Evolutionary conservation across 2,329 filamentous ascomycete genomes (phyloP).

Genomic region (Neocucurbitaria cava): DNA sequence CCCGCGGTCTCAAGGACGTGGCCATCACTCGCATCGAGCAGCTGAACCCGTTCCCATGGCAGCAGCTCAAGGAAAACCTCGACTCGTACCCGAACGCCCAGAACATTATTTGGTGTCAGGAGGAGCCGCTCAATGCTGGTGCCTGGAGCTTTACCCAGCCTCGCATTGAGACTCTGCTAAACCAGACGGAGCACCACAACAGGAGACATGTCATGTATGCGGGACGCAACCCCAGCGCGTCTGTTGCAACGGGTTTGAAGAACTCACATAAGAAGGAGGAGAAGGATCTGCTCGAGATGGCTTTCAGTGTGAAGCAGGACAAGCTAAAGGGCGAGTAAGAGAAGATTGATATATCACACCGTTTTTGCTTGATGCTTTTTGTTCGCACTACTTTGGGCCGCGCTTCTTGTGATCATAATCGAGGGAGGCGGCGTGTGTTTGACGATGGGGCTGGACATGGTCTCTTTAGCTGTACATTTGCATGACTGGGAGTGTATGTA

Average conservation of each 20-base stretch:
- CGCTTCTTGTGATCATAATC: not conserved
- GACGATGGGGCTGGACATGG: not conserved
- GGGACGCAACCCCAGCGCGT: slow-evolving; percentile 89
- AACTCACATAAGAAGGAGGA: slow-evolving; percentile 89
- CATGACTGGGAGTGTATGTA: slow-evolving; percentile 39
- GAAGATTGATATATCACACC: slow-evolving; percentile 5
- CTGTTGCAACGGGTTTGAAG: slow-evolving; percentile 93
- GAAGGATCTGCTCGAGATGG: slow-evolving; percentile 75
- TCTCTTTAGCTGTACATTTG: slow-evolving; percentile 34
- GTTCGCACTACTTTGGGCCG: slow-evolving; percentile 23
- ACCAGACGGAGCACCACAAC: slow-evolving; percentile 90
- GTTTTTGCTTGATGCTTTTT: slow-evolving; percentile 1
- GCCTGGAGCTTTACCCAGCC: slow-evolving; percentile 98
- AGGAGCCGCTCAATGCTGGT: slow-evolving; percentile 96
- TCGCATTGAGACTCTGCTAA: slow-evolving; percentile 93
- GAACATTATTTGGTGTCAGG: slow-evolving; percentile 96
- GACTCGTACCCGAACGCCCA: slow-evolving; percentile 97
- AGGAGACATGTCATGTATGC: slow-evolving; percentile 97
- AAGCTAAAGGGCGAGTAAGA: slow-evolving; percentile 69
- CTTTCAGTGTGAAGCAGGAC: slow-evolving; percentile 69
- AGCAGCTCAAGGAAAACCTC: slow-evolving; percentile 93
- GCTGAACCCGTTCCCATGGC: slow-evolving; percentile 98
- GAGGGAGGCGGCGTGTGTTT: not conserved
- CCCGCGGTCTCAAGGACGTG: slow-evolving; percentile 85
- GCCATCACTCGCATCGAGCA: slow-evolving; percentile 97